These are phyloP conservation scores for Hsuehochloa calcarea DNA, from an alignment of 176 grass and related monocot species.

Conservation along the genomic window DNA sequence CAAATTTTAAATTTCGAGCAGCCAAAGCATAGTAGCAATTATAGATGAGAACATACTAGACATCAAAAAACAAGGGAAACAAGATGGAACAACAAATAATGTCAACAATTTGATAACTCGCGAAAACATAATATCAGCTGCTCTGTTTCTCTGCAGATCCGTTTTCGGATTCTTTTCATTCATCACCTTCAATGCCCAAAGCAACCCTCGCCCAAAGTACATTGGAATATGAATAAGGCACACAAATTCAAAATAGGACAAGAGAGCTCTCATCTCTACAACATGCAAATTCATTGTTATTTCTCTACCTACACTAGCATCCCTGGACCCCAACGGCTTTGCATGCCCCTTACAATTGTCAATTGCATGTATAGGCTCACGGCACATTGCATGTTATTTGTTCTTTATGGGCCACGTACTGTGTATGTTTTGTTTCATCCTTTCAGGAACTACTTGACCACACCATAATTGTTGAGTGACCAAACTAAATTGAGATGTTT, in stretches of 20 bases:
- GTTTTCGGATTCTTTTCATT: slow-evolving; percentile 16
- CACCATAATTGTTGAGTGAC: slow-evolving; percentile 32
- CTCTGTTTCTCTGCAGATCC: slow-evolving; percentile 5
- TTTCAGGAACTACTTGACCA: slow-evolving; percentile 48
- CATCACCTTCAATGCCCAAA: slow-evolving; percentile 22
- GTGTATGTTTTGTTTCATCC: slow-evolving; percentile 37
- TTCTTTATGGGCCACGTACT: slow-evolving; percentile 36
- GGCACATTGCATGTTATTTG: slow-evolving; percentile 26
- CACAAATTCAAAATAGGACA: slow-evolving; percentile 45
- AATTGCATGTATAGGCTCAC: slow-evolving; percentile 41
- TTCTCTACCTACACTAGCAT: slow-evolving; percentile 48
- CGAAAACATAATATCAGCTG: slow-evolving; percentile 32
- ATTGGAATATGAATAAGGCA: slow-evolving; percentile 35
- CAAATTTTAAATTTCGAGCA: not conserved
- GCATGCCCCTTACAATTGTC: slow-evolving; percentile 36
- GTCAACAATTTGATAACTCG: slow-evolving; percentile 19
- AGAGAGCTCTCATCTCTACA: slow-evolving; percentile 48
- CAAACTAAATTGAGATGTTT: slow-evolving; percentile 47
- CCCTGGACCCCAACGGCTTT: slow-evolving; percentile 16
- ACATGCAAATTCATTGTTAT: slow-evolving; percentile 31
- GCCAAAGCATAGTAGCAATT: not conserved
- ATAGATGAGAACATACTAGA: not conserved
- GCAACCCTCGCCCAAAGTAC: slow-evolving; percentile 42
- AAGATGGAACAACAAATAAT: slow-evolving; percentile 16
- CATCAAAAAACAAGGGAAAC: slow-evolving; percentile 1